Conservation (phyloP, 148 eudicot species). For the Camellia japonica region DNA sequence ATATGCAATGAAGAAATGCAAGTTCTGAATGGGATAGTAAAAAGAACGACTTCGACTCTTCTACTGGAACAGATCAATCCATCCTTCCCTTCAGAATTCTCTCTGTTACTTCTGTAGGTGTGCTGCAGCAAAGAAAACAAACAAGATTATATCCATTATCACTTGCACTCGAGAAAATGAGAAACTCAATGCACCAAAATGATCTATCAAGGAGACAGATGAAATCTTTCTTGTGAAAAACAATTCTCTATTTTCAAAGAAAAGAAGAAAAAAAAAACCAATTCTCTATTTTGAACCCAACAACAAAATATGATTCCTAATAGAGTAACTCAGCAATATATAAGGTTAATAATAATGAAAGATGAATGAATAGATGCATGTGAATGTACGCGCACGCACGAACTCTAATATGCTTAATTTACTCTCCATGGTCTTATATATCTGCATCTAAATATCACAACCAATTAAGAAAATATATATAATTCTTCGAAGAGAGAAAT, state of each 20-base stretch:
- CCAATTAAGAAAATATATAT: neutral
- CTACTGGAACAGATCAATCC: conserved; percentile 48
- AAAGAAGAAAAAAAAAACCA: neutral
- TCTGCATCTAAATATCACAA: neutral
- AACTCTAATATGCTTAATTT: neutral
- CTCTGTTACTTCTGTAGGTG: conserved; percentile 85
- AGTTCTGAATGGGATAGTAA: neutral
- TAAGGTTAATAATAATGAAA: too few species aligned
- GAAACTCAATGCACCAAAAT: neutral
- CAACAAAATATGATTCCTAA: neutral
- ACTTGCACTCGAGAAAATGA: neutral
- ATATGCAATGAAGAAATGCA: neutral
- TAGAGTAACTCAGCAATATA: neutral
- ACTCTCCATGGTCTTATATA: neutral
- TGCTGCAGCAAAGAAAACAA: conserved; percentile 43
- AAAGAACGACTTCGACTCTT: conserved; percentile 17
- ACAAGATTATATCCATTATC: neutral
- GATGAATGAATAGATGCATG: too few species aligned
- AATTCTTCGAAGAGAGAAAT: neutral
- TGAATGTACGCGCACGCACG: neutral
- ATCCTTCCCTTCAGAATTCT: conserved; percentile 87
- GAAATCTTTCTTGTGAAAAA: neutral
- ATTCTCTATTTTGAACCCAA: neutral
- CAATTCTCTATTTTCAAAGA: neutral
- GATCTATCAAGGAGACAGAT: neutral